Evolutionary conservation across 768 basidiomycete genomes (phyloP).

Genomic region (Imleria badia): DNA sequence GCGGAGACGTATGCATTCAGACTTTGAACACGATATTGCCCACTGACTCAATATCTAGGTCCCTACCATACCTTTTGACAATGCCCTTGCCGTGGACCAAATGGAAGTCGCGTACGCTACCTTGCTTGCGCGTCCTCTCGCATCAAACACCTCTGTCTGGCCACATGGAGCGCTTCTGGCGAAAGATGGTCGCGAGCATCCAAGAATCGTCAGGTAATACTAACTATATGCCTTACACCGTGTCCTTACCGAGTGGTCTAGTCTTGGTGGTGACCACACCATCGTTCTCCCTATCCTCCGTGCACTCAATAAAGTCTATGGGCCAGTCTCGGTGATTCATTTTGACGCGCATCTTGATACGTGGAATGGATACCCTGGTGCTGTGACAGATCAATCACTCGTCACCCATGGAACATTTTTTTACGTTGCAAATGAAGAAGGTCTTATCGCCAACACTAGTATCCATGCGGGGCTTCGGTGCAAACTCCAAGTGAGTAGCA

Average conservation of each 20-base stretch:
- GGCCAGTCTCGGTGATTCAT: slow-evolving; percentile 80
- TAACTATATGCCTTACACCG: not conserved
- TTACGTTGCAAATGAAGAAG: slow-evolving; percentile 73
- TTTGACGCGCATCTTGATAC: slow-evolving; percentile 81
- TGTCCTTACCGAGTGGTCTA: slow-evolving; percentile 4
- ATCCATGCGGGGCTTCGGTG: slow-evolving; percentile 87
- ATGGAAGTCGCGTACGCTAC: slow-evolving; percentile 85
- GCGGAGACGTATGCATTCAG: slow-evolving; percentile 63
- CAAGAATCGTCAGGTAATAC: slow-evolving; percentile 63
- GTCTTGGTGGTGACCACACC: slow-evolving; percentile 84
- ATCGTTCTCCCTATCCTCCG: slow-evolving; percentile 85
- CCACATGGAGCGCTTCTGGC: slow-evolving; percentile 37
- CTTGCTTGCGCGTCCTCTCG: slow-evolving; percentile 58
- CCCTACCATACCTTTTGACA: slow-evolving; percentile 79
- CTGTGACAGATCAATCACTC: slow-evolving; percentile 54
- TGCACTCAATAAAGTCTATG: slow-evolving; percentile 74
- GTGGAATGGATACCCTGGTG: slow-evolving; percentile 41
- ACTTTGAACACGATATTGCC: not conserved
- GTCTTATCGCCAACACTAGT: slow-evolving; percentile 67
- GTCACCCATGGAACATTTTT: slow-evolving; percentile 90
- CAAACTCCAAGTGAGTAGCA: slow-evolving; percentile 55
- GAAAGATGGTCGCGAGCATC: slow-evolving; percentile 63
- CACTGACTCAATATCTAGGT: slow-evolving; percentile 43
- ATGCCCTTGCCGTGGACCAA: slow-evolving; percentile 79
- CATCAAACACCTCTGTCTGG: slow-evolving; percentile 23